Percentiles rank a stretch among this genome's conserved stretches.
Conservation (phyloP, 2,329 filamentous ascomycete species). For the Alternaria atra region DNA sequence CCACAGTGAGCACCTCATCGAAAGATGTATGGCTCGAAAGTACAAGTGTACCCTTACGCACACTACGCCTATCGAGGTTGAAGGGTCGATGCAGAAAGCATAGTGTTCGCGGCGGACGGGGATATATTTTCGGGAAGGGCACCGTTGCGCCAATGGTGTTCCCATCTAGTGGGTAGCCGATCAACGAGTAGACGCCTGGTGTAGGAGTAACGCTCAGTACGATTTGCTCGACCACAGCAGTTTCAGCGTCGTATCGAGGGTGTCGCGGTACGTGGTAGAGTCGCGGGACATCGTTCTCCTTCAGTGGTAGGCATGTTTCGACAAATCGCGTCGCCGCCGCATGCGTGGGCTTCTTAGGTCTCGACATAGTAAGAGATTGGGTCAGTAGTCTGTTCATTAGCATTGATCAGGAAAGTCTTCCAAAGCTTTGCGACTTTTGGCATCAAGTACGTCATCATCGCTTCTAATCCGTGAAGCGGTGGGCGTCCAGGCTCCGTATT, state of each 20-base stretch:
- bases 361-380: conserved; percentile 26
- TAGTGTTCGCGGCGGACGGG: conserved; percentile 37
- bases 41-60: conserved; percentile 40
- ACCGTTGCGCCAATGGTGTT: conserved; percentile 3
- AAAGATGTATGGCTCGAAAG: conserved; percentile 51
- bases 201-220: conserved; percentile 46
- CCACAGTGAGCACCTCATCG: conserved; percentile 52
- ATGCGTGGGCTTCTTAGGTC: conserved; percentile 36
- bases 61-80: conserved; percentile 38
- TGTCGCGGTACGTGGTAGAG: conserved; percentile 47
- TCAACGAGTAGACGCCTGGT: conserved; percentile 39
- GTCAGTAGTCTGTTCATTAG: conserved; percentile 15
- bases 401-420: conserved; percentile 1
- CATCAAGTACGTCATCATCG: conserved; percentile 34
- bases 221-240: conserved; percentile 39
- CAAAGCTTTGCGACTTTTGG: conserved; percentile 15
- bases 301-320: conserved; percentile 40
- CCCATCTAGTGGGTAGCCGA: conserved; percentile 28
- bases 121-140: background rate
- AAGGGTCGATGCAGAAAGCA: conserved; percentile 49
- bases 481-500: background rate
- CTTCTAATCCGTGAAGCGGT: background rate
- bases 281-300: conserved; percentile 45
- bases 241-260: conserved; percentile 39
- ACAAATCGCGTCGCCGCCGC: conserved; percentile 39